These are phyloP conservation scores for Camellia oleifera DNA, from an alignment of 179 eudicot species.

Conservation along the genomic window DNA sequence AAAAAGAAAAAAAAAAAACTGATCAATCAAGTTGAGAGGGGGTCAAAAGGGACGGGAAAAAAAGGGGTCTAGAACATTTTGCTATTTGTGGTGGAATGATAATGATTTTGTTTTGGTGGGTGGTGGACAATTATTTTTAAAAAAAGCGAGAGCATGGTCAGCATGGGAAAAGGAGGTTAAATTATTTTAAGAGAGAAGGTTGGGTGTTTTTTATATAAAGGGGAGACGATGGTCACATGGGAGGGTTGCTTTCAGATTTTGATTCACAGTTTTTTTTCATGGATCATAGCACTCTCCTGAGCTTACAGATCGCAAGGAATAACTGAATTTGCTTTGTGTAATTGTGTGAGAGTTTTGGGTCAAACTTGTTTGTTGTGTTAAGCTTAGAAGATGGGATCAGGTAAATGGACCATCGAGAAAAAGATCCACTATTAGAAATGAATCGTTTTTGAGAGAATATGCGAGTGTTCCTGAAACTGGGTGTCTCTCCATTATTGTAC, in stretches of 20 bases:
- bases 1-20: too few relatives aligned
- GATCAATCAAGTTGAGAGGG: too few relatives aligned
- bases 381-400: slow-evolving; percentile 44
- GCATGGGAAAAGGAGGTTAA: too few relatives aligned
- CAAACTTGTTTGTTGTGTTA: background rate
- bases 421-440: slow-evolving; percentile 41
- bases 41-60: too few relatives aligned
- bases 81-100: too few relatives aligned
- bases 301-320: background rate
- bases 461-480: slow-evolving; percentile 60
- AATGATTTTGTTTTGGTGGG: too few relatives aligned
- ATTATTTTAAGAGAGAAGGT: too few relatives aligned
- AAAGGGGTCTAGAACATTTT: too few relatives aligned
- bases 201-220: too few relatives aligned
- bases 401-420: slow-evolving; percentile 60
- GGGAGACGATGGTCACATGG: too few relatives aligned
- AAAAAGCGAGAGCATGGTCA: too few relatives aligned
- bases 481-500: slow-evolving; percentile 77
- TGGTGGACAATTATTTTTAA: too few relatives aligned
- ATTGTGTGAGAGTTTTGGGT: background rate
- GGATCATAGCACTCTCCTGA: background rate
- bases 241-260: background rate
- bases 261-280: background rate
- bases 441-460: slow-evolving; percentile 33
- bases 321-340: background rate